Base-by-base conservation (phyloP, 352 stramenopile species). In the Phytophthora europaea region DNA sequence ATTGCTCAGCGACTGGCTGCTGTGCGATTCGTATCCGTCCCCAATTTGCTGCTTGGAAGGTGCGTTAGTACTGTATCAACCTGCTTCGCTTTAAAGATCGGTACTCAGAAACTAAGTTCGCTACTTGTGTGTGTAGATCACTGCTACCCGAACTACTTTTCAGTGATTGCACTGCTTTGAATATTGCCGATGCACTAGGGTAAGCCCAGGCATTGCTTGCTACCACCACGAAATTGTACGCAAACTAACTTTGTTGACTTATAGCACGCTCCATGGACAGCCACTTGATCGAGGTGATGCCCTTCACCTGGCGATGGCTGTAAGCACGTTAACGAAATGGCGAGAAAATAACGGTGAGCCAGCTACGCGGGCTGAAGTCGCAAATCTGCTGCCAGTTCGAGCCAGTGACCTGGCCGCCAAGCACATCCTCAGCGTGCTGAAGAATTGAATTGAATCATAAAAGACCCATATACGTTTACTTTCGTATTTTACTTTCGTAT, bases 81-180 rank as follows among this genome's bases (percentile, higher is more conserved):
- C 48, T 38, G 6, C 16, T 38, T 40, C 1, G 16, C 23, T 65
- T 36, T 13, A 38, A n/a, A 3, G 26, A 3, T 16, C 50, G 43
- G 15, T 8, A 50, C 22, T 57, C 2, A 43, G 52, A 36, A 31
- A 31, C 28, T 31, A 31, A 31, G 28, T 7, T 26, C 38, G 6
- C 13, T 43, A 12, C 18, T 33, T 45, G 22, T 7, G 4, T 33
- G 18, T 54, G 4, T n/a, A 89, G 77, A 33, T 36, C 68, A 12
- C 38, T 90, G n/a, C 62, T 95, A 26, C 86, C 88, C 10, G 86
- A 95, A 66, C 51, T 94, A 15, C 72, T 95, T 13, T 95, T 95
- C 38, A 69, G 70, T 26, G 63, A 90, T 28, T 94, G 84, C 53
- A 91, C 76, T 0, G 53, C 75, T 2, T 23, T 45, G 3, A 89